phyloP scores from a whole-genome alignment of 179 eudicot genomes.

The Spergularia azorica region DNA sequence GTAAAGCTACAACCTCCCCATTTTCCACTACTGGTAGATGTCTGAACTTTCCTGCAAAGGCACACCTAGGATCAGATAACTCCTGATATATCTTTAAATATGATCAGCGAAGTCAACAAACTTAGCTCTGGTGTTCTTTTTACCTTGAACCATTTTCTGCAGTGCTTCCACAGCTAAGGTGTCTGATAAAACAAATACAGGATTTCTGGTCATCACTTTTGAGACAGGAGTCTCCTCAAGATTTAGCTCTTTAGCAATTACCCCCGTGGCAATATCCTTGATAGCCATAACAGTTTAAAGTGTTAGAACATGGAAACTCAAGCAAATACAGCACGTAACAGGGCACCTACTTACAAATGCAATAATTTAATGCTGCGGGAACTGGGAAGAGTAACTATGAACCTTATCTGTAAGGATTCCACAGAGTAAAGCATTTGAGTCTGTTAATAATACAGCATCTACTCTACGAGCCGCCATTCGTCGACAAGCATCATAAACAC shows the following conservation, averaged over 20 bases:
- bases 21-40: slow-evolving; percentile 94
- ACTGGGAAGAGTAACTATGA: slow-evolving; percentile 1
- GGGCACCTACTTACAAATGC: neutral
- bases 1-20: slow-evolving; percentile 93
- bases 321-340: slow-evolving; percentile 2
- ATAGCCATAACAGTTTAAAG: slow-evolving; percentile 3
- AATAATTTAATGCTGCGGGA: neutral
- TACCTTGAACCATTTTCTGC: slow-evolving; percentile 98
- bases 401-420: slow-evolving; percentile 99
- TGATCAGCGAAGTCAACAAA: neutral
- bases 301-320: slow-evolving; percentile 1
- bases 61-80: slow-evolving; percentile 1
- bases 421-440: slow-evolving; percentile 91
- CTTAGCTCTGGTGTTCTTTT: slow-evolving; percentile 1
- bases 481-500: slow-evolving; percentile 82
- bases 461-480: slow-evolving; percentile 89
- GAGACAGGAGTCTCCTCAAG: slow-evolving; percentile 92
- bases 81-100: neutral
- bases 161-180: slow-evolving; percentile 97
- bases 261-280: slow-evolving; percentile 93
- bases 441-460: slow-evolving; percentile 93
- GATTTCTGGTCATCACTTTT: slow-evolving; percentile 94
- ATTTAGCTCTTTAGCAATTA: slow-evolving; percentile 82
- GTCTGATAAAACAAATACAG: slow-evolving; percentile 88
- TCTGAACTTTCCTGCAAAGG: slow-evolving; percentile 79